Conservation (phyloP, 2,329 filamentous ascomycete species). For the Colletotrichum truncatum region DNA sequence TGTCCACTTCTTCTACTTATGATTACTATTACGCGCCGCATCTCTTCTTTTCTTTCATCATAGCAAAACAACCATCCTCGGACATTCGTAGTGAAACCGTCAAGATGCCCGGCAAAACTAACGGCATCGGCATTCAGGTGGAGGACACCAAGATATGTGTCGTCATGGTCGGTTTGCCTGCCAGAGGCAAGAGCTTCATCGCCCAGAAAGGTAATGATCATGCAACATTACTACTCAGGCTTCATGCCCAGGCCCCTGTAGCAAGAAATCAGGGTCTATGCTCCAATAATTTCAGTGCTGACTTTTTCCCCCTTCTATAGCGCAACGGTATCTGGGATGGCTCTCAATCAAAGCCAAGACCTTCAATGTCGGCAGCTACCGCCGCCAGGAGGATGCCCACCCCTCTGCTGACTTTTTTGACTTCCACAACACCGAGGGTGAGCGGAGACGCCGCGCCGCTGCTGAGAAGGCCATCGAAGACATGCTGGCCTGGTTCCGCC, state of each 20-base stretch:
- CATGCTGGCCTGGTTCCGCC: constrained; percentile 92
- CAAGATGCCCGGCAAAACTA: constrained; percentile 61
- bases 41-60: constrained; percentile 8
- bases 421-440: constrained; percentile 86
- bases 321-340: constrained; percentile 95
- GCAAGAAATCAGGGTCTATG: no score
- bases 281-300: not conserved
- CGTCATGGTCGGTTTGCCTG: constrained; percentile 97
- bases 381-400: constrained; percentile 87
- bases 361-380: constrained; percentile 98
- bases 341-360: constrained; percentile 92
- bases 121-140: constrained; percentile 81
- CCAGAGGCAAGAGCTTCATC: constrained; percentile 96
- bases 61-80: constrained; percentile 1
- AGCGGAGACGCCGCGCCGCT: constrained; percentile 85
- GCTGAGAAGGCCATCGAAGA: constrained; percentile 92
- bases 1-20: constrained; percentile 20
- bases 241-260: not conserved
- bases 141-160: constrained; percentile 98
- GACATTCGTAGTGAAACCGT: constrained; percentile 4
- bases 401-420: constrained; percentile 97
- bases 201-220: constrained; percentile 94
- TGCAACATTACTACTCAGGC: constrained; percentile 8
- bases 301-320: constrained; percentile 61
- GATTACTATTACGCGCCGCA: not conserved